Percentiles rank a stretch among this genome's conserved stretches.
These are phyloP conservation scores for Stagonosporopsis rhizophila DNA, from an alignment of 2,329 filamentous ascomycete genomes.

Conservation along the genomic window DNA sequence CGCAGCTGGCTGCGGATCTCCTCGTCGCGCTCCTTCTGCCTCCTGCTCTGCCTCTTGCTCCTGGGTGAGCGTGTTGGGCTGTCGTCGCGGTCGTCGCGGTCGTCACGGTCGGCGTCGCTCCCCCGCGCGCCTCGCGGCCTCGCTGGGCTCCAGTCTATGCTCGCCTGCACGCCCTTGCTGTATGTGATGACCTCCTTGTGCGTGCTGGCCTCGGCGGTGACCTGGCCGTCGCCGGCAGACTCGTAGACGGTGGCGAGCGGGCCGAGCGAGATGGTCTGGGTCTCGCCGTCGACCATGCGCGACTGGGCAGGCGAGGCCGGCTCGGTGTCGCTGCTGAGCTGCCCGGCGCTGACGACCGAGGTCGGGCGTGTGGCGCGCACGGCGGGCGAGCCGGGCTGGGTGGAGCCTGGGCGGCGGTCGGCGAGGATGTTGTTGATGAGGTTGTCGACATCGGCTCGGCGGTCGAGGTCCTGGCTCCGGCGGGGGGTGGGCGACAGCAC, in stretches of 20 bases:
- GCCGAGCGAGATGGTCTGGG: constrained; percentile 76
- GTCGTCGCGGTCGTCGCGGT: constrained; percentile 70
- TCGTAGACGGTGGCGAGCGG: constrained; percentile 81
- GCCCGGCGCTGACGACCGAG: constrained; percentile 82
- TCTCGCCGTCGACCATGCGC: constrained; percentile 51
- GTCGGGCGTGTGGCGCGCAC: constrained; percentile 75
- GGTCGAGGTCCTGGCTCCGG: constrained; percentile 70
- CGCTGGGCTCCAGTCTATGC: constrained; percentile 71
- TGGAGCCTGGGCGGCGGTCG: constrained; percentile 75
- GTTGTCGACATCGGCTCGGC: constrained; percentile 72
- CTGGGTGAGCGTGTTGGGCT: constrained; percentile 60
- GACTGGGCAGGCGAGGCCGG: constrained; percentile 25
- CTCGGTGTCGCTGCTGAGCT: constrained; percentile 74
- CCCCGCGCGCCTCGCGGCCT: constrained; percentile 61
- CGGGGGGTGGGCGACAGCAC: constrained; percentile 74
- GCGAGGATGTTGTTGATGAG: constrained; percentile 85
- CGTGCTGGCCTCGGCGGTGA: constrained; percentile 72
- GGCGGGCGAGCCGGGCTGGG: constrained; percentile 61
- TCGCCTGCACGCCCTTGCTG: constrained; percentile 95
- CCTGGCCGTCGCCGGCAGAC: constrained; percentile 68
- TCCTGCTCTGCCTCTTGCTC: constrained; percentile 77
- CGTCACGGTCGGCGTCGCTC: constrained; percentile 65
- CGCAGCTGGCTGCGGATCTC: constrained; percentile 85
- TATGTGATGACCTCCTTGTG: constrained; percentile 85
- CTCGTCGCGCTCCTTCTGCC: constrained; percentile 84